Conservation (phyloP, 768 basidiomycete species). For the Mycena vulgaris region DNA sequence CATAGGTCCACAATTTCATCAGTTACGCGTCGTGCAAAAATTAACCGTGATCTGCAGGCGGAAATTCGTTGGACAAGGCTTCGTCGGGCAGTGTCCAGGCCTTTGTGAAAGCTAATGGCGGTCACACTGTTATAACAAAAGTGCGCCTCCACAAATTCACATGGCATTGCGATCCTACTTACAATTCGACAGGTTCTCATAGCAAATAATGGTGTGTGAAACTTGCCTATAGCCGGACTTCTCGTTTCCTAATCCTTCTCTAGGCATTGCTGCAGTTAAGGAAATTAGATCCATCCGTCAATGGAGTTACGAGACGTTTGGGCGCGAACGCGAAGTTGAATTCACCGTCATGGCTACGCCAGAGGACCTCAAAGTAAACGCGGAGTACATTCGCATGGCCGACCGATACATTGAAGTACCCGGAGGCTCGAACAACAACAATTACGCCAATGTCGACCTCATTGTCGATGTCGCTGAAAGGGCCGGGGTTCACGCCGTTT, state of each 20-base stretch:
- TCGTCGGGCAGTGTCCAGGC: slow-evolving; percentile 85
- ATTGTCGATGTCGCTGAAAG: slow-evolving; percentile 99
- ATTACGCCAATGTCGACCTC: slow-evolving; percentile 99
- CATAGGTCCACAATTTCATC: slow-evolving; percentile 56
- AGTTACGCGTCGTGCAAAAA: slow-evolving; percentile 30
- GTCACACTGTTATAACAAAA: slow-evolving; percentile 99
- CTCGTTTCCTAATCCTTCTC: slow-evolving; percentile 34
- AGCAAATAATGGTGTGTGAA: slow-evolving; percentile 90
- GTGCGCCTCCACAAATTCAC: slow-evolving; percentile 58
- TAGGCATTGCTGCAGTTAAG: slow-evolving; percentile 98
- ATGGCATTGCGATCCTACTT: slow-evolving; percentile 25
- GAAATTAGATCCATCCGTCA: slow-evolving; percentile 99
- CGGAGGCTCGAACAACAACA: slow-evolving; percentile 98
- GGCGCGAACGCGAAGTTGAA: slow-evolving; percentile 94
- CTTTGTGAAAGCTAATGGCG: slow-evolving; percentile 92
- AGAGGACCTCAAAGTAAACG: slow-evolving; percentile 98
- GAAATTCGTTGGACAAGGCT: slow-evolving; percentile 92
- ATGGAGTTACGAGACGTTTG: slow-evolving; percentile 99
- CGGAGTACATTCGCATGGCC: slow-evolving; percentile 99
- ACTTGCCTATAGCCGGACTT: slow-evolving; percentile 11
- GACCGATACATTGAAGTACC: slow-evolving; percentile 99
- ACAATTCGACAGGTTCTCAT: slow-evolving; percentile 98
- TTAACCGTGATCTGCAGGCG: slow-evolving; percentile 69
- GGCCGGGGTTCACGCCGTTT: slow-evolving; percentile 97
- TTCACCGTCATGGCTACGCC: slow-evolving; percentile 99